A percentile compares a stretch with the other conserved stretches of the same genome.
These are phyloP conservation scores for Oryza glaberrima DNA, from an alignment of 176 grass and related monocot genomes.

Conservation along the genomic window DNA sequence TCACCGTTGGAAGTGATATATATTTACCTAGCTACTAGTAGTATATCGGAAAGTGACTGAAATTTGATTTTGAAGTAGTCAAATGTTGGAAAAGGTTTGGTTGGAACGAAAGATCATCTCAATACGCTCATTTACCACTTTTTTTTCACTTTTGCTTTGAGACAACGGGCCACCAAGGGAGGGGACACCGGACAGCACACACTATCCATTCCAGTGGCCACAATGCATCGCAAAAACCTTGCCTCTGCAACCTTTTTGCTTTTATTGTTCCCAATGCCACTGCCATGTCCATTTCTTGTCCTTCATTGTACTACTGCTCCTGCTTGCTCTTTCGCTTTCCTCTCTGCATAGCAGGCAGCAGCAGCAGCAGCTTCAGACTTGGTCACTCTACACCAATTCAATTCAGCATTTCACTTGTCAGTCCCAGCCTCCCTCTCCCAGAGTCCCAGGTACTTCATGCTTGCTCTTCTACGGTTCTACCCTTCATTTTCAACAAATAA, in stretches of 20 bases:
- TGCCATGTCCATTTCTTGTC: not conserved
- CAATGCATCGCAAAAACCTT: not conserved
- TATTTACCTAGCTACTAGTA: too few relatives aligned
- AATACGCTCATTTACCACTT: not conserved
- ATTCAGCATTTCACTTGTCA: not conserved
- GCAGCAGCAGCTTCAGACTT: not conserved
- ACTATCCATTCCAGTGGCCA: not conserved
- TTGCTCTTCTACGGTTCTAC: too few relatives aligned
- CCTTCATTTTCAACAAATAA: too few relatives aligned
- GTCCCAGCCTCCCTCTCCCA: too few relatives aligned
- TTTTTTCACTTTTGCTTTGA: not conserved
- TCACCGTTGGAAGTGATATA: too few relatives aligned
- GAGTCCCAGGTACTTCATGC: too few relatives aligned
- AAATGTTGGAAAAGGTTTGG: not conserved
- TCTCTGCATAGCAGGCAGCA: not conserved
- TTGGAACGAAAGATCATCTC: not conserved
- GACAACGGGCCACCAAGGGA: too few relatives aligned
- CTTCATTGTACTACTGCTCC: not conserved
- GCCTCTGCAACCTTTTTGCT: constrained; percentile 1
- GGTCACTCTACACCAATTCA: not conserved
- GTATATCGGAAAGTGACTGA: too few relatives aligned
- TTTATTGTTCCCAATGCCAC: constrained; percentile 32
- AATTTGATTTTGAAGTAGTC: not conserved
- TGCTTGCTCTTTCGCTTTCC: not conserved
- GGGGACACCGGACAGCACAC: not conserved